A percentile compares a stretch with the other conserved stretches of the same genome.
Evolutionary conservation across 1,284 basidiomycete genomes (phyloP).

Genomic region (Schizophyllum commune): DNA sequence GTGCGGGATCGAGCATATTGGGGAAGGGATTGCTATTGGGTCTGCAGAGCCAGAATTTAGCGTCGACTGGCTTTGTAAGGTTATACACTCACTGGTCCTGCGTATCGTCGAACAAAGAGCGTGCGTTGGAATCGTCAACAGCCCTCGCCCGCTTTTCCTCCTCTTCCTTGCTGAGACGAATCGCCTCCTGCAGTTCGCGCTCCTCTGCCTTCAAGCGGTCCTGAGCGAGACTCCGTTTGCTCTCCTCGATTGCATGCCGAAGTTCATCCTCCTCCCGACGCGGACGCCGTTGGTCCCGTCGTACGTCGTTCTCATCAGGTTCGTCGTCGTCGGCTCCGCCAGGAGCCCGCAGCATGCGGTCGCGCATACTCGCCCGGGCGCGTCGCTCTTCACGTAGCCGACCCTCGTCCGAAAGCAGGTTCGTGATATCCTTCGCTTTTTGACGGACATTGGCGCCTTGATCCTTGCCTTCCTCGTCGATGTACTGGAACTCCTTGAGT

Average conservation of each 20-base stretch:
- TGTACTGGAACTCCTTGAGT: constrained; percentile 96
- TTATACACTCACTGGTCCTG: constrained; percentile 51
- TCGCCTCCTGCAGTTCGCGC: constrained; percentile 71
- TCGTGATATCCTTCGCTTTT: constrained; percentile 99
- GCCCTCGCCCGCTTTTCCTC: constrained; percentile 65
- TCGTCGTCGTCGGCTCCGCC: constrained; percentile 34
- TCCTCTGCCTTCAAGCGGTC: constrained; percentile 72
- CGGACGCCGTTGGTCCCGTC: constrained; percentile 39
- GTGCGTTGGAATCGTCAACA: constrained; percentile 69
- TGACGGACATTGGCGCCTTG: constrained; percentile 98
- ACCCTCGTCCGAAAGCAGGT: constrained; percentile 85
- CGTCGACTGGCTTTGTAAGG: constrained; percentile 22
- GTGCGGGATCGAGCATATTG: neutral
- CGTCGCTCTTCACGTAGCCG: constrained; percentile 84
- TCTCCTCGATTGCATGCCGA: constrained; percentile 78
- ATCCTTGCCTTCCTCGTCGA: constrained; percentile 95
- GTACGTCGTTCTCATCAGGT: constrained; percentile 20
- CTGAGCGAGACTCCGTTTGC: constrained; percentile 45
- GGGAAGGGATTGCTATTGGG: neutral
- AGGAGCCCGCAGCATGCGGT: constrained; percentile 65
- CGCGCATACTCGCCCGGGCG: constrained; percentile 85
- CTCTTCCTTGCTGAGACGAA: constrained; percentile 84
- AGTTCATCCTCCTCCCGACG: constrained; percentile 73
- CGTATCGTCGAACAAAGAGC: constrained; percentile 80
- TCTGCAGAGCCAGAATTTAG: constrained; percentile 6